Evolutionary conservation across 169 alveolate species (phyloP), one percentile per base, ranked within the genome.

Genomic region (Plasmodium berghei): DNA sequence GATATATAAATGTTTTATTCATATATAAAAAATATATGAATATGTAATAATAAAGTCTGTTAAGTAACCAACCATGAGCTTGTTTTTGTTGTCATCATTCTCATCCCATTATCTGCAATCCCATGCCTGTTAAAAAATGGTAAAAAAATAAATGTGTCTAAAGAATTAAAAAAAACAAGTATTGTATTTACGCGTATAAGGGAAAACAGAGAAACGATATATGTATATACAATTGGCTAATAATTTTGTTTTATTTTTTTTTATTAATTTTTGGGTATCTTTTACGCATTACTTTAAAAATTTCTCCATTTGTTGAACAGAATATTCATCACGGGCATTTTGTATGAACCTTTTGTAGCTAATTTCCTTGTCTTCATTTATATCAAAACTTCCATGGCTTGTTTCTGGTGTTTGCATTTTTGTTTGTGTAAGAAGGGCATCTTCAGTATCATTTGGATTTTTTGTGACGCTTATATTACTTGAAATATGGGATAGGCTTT

Each of bases 11-110:
- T 49, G 0, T 49, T 49, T 10, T n/a, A 49, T n/a, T n/a, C 3
- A n/a, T 49, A 49, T 16, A 52, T 52, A 28, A 28, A 28, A 28
- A 28, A 28, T 34, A 34, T 34, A 34, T 34, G 42, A 34, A 34
- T 34, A 34, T 34, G 42, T 34, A 34, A 34, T 34, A n/a, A 34
- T 63, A 14, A 26, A 3, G 16, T 24, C 26, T 52, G 24, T 26
- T 70, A 20, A 46, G 28, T n/a, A 64, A 14, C 92, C 67, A 28
- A 92, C 95, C 95, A 92, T 42, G 92, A 83, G 67, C 92, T 74
- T 14, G 87, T 72, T 45, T 92, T 89, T 56, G 87, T 90, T 34
- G 94, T 92, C 94, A 92, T 49, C 90, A 92, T 92, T 22, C 93
- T 72, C 16, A 93, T 77, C 26, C 95, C 95, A 72, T 92, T 93